Base-by-base conservation (phyloP, 345 rosid species). In the Syzygium grande region DNA sequence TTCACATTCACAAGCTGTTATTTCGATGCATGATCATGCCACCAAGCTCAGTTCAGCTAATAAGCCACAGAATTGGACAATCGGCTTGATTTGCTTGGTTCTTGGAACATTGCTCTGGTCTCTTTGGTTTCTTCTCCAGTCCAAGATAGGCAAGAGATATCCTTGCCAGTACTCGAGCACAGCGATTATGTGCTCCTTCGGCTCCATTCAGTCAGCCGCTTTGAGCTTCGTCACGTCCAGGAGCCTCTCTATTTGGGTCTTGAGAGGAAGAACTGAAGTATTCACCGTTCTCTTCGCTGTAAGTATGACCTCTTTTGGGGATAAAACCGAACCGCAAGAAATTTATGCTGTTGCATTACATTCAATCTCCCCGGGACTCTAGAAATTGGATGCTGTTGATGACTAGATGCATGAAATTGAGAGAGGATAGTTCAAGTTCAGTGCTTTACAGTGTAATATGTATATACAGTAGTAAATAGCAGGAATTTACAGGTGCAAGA, bases 81-180 rank as follows among this genome's bases (percentile, higher is more conserved):
- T 91, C 11, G 97, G 97, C 3, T 92, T 94, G 55, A 38, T 92
- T 46, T 89, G 92, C 88, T 87, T 94, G 88, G 49, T 90, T 41
- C 87, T 88, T 30, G 93, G 95, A 52, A 89, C 93, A 55, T 10
- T 88, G 12, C 84, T 95, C 46, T 95, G 97, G 96, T 92, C 95
- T 52, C 89, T 87, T 4, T 95, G 96, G 96, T 95, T 94, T 87
- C 85, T 91, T 21, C 92, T 94, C 52, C 95, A 95, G 89, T 91
- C 95, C 30, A 92, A 90, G 54, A 91, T 95, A 52, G 89, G 91
- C 51, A 86, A 11, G 85, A 86, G 85, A 77, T 95, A 90, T 61
- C 96, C 97, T 1, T 93, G 93, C 90, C 93, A 93, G 88, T 95
- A 92, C 90, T 91, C 97, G 1, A 94, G 94, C 91, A 94, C 95